Evolutionary conservation across 2,329 filamentous ascomycete genomes (phyloP).

Genomic region (Aureobasidium sp.): DNA sequence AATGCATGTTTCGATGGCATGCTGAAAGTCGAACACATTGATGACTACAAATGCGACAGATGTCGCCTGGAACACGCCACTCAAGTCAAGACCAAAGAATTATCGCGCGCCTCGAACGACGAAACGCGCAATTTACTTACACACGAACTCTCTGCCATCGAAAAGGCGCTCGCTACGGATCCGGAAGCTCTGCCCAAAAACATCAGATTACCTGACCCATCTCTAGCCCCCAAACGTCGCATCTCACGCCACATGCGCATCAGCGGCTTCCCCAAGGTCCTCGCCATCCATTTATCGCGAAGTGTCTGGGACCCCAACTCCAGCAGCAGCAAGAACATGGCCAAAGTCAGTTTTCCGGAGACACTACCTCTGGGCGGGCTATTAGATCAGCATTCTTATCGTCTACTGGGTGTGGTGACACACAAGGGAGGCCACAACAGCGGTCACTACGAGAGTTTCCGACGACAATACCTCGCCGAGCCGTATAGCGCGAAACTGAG

Average conservation of each 20-base stretch:
- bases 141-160: slow-evolving; percentile 58
- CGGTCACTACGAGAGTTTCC: slow-evolving; percentile 94
- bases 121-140: slow-evolving; percentile 43
- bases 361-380: slow-evolving; percentile 74
- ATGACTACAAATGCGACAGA: slow-evolving; percentile 92
- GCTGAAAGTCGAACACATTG: slow-evolving; percentile 91
- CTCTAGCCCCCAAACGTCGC: slow-evolving; percentile 67
- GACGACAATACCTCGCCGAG: slow-evolving; percentile 70
- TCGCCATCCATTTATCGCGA: slow-evolving; percentile 85
- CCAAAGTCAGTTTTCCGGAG: slow-evolving; percentile 90
- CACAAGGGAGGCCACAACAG: slow-evolving; percentile 95
- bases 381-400: slow-evolving; percentile 71
- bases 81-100: slow-evolving; percentile 45
- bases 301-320: slow-evolving; percentile 75
- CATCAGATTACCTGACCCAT: slow-evolving; percentile 66
- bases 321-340: slow-evolving; percentile 82
- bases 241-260: slow-evolving; percentile 87
- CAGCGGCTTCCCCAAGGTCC: slow-evolving; percentile 77
- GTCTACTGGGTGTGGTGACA: slow-evolving; percentile 77
- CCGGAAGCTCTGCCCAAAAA: slow-evolving; percentile 70
- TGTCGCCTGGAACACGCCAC: slow-evolving; percentile 81
- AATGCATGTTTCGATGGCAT: slow-evolving; percentile 88
- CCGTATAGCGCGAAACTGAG: slow-evolving; percentile 78
- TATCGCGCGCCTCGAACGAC: slow-evolving; percentile 30
- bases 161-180: slow-evolving; percentile 65